Percentiles rank a stretch among this genome's conserved stretches.
These are phyloP conservation scores for Colletotrichum sp. DNA, from an alignment of 2,329 filamentous ascomycete species.

Conservation along the genomic window DNA sequence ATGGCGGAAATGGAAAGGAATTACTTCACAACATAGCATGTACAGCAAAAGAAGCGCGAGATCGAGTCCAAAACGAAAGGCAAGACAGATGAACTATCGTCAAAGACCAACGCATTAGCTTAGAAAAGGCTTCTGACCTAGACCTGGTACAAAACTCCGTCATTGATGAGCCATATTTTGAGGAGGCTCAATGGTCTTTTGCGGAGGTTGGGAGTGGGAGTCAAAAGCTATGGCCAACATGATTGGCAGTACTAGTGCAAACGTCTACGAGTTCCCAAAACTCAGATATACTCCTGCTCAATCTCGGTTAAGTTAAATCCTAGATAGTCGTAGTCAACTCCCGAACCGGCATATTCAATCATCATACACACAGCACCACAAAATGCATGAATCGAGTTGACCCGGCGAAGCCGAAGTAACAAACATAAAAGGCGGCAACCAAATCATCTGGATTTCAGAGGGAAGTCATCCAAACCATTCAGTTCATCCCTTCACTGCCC, in stretches of 20 bases:
- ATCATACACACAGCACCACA: neutral
- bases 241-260: neutral
- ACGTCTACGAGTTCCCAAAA: fast-evolving
- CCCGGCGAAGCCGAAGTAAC: neutral
- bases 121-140: too few relatives aligned
- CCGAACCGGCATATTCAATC: neutral
- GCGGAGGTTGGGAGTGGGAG: neutral
- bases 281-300: neutral
- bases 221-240: fast-evolving
- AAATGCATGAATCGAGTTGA: neutral
- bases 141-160: too few relatives aligned
- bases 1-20: neutral
- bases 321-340: neutral
- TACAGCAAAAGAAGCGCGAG: too few relatives aligned
- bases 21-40: neutral
- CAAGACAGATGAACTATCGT: too few relatives aligned
- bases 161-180: neutral
- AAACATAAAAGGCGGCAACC: neutral
- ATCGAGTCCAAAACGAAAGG: too few relatives aligned
- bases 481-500: neutral
- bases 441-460: neutral
- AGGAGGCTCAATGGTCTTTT: neutral
- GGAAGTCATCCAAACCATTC: neutral
- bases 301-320: neutral
- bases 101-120: too few relatives aligned